Evolutionary conservation across 2,329 filamentous ascomycete species (phyloP).

Genomic region (Venturia asperata): DNA sequence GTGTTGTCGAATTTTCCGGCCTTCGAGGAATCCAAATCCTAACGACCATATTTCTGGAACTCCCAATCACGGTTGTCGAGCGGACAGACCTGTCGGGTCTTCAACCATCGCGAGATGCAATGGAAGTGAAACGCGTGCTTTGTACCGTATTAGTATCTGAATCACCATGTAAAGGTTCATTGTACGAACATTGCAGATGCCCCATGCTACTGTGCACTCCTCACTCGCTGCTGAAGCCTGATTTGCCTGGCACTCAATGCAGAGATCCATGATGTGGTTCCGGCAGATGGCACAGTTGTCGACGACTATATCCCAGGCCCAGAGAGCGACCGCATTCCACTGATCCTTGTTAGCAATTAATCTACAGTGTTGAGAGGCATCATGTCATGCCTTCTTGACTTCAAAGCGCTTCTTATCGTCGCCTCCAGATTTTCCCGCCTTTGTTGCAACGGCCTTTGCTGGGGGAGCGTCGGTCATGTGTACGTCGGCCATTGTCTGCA

Average conservation of each 20-base stretch:
- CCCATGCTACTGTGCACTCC: conserved; percentile 98
- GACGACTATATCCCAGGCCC: conserved; percentile 99
- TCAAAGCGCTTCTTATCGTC: conserved; percentile 93
- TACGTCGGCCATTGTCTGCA: conserved; percentile 74
- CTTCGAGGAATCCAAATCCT: conserved; percentile 21
- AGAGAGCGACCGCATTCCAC: conserved; percentile 98
- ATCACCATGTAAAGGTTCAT: neutral
- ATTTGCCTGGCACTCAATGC: conserved; percentile 98
- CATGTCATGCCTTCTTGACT: conserved; percentile 84
- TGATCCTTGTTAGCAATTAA: conserved; percentile 36
- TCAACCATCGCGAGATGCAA: conserved; percentile 98
- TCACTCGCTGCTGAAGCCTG: conserved; percentile 95
- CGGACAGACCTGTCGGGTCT: conserved; percentile 97
- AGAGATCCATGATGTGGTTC: conserved; percentile 99
- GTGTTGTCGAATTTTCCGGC: neutral
- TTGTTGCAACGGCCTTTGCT: conserved; percentile 44
- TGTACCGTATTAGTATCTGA: conserved; percentile 31
- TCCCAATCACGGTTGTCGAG: conserved; percentile 99
- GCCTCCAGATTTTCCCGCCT: conserved; percentile 43
- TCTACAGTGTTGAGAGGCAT: neutral
- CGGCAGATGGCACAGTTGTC: conserved; percentile 99
- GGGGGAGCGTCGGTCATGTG: conserved; percentile 84
- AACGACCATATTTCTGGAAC: conserved; percentile 95
- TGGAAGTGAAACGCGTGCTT: conserved; percentile 99
- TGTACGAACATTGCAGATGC: conserved; percentile 89